Evolutionary conservation across 805 yeast genomes (phyloP).

Genomic region (Ogataea pilisensis): DNA sequence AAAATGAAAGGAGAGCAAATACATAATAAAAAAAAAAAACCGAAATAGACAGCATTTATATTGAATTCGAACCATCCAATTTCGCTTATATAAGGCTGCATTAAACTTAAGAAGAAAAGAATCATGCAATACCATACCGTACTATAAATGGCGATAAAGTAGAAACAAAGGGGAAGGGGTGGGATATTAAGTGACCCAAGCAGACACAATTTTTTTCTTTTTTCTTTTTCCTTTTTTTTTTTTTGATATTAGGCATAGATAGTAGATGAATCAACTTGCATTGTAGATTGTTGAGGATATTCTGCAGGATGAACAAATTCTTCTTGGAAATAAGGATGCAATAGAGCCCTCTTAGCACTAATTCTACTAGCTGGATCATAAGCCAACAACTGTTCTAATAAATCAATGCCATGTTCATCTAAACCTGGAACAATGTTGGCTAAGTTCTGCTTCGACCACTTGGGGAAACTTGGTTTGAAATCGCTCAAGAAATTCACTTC

Average conservation of each 20-base stretch:
- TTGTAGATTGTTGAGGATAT: constrained; percentile 31
- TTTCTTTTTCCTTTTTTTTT: too few species aligned
- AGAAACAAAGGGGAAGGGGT: too few species aligned
- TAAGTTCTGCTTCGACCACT: constrained; percentile 74
- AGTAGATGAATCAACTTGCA: constrained; percentile 34
- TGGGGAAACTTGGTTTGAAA: constrained; percentile 89
- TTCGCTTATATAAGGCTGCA: too few species aligned
- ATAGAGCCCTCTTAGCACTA: constrained; percentile 88
- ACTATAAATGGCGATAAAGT: too few species aligned
- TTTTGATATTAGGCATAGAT: constrained; percentile 27
- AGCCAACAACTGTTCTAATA: constrained; percentile 71
- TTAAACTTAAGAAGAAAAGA: too few species aligned
- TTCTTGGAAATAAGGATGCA: constrained; percentile 81
- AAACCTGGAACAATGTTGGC: constrained; percentile 71
- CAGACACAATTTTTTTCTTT: too few species aligned
- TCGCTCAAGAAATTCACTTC: constrained; percentile 89
- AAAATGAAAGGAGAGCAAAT: too few species aligned
- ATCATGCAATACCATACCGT: too few species aligned
- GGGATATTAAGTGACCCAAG: too few species aligned
- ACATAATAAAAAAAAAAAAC: too few species aligned
- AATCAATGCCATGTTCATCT: constrained; percentile 79
- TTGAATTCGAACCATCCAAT: too few species aligned
- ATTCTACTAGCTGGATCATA: constrained; percentile 94
- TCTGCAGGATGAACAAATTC: constrained; percentile 31
- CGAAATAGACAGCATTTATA: too few species aligned